phyloP scores from a whole-genome alignment of 164 flowering plant genomes.

The Aristolochia contorta region DNA sequence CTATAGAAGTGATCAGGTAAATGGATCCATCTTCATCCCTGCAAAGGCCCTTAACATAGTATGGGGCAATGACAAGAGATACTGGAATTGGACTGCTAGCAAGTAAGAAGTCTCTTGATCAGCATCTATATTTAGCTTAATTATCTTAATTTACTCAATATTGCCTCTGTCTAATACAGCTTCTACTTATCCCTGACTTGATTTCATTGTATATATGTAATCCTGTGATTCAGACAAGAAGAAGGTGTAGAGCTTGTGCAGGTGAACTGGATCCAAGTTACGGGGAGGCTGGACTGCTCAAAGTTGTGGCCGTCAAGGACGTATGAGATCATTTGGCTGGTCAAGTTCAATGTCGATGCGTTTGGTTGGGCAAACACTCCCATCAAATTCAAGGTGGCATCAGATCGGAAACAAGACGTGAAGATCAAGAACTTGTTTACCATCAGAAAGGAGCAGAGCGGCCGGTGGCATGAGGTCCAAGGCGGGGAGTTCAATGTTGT shows the following conservation, averaged over 20 bases:
- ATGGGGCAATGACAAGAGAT: slow-evolving; percentile 15
- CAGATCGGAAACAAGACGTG: slow-evolving; percentile 7
- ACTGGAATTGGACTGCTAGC: slow-evolving; percentile 11
- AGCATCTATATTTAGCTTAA: too few relatives aligned
- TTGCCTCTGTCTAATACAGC: too few relatives aligned
- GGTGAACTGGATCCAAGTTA: slow-evolving; percentile 24
- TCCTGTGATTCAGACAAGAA: background rate
- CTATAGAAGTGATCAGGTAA: too few relatives aligned
- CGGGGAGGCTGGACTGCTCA: slow-evolving; percentile 6
- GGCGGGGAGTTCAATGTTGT: slow-evolving; percentile 18
- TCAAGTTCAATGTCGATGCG: slow-evolving; percentile 22
- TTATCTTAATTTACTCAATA: too few relatives aligned
- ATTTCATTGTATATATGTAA: background rate
- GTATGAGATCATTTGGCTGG: slow-evolving; percentile 11
- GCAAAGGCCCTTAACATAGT: slow-evolving; percentile 10
- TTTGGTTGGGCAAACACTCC: slow-evolving; percentile 26
- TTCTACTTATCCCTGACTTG: too few relatives aligned
- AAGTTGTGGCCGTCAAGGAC: background rate
- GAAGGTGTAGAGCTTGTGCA: slow-evolving; percentile 18
- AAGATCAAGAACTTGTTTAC: slow-evolving; percentile 3
- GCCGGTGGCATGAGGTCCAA: slow-evolving; percentile 11
- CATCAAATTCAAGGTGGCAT: slow-evolving; percentile 5
- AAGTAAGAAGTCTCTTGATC: background rate
- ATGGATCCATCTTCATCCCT: too few relatives aligned
- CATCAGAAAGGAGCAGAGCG: slow-evolving; percentile 6